Evolutionary conservation across 306 rosid species (phyloP).

Genomic region (Cicer chorassanicum): DNA sequence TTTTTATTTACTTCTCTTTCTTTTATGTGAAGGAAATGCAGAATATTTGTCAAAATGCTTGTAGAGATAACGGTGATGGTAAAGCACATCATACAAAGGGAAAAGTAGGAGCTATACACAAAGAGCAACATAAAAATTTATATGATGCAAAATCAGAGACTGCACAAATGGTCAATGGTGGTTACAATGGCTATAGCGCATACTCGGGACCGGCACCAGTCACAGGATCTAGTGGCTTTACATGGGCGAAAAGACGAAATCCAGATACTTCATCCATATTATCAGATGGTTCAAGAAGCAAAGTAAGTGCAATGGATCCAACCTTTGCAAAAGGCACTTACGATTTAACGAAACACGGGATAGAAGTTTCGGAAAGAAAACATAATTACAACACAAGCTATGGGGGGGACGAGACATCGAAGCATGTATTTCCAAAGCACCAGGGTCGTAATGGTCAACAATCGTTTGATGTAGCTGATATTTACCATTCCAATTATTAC

Average conservation of each 20-base stretch:
- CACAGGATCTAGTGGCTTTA: slow-evolving; percentile 74
- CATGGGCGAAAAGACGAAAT: slow-evolving; percentile 72
- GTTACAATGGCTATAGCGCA: slow-evolving; percentile 49
- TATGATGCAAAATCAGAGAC: slow-evolving; percentile 65
- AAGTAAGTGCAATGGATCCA: slow-evolving; percentile 80
- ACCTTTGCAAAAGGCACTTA: slow-evolving; percentile 66
- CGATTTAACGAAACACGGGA: slow-evolving; percentile 48
- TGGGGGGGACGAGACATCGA: slow-evolving; percentile 33
- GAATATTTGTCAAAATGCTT: slow-evolving; percentile 49
- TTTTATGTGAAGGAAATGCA: slow-evolving; percentile 58
- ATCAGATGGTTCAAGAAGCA: slow-evolving; percentile 84
- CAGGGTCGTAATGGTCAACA: slow-evolving; percentile 32
- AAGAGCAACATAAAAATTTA: slow-evolving; percentile 51
- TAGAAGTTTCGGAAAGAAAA: slow-evolving; percentile 44
- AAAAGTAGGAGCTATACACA: slow-evolving; percentile 51
- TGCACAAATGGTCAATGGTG: slow-evolving; percentile 41
- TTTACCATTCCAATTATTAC: slow-evolving; percentile 40
- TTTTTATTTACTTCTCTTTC: slow-evolving; percentile 35
- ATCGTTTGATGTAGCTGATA: slow-evolving; percentile 63
- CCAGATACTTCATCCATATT: slow-evolving; percentile 60
- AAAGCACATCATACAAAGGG: slow-evolving; percentile 47
- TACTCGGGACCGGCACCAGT: slow-evolving; percentile 58
- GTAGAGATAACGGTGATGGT: slow-evolving; percentile 44
- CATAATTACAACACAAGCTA: slow-evolving; percentile 26
- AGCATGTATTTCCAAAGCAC: slow-evolving; percentile 42